phyloP scores from a whole-genome alignment of 164 flowering plant species.

The Amborella trichopoda region DNA sequence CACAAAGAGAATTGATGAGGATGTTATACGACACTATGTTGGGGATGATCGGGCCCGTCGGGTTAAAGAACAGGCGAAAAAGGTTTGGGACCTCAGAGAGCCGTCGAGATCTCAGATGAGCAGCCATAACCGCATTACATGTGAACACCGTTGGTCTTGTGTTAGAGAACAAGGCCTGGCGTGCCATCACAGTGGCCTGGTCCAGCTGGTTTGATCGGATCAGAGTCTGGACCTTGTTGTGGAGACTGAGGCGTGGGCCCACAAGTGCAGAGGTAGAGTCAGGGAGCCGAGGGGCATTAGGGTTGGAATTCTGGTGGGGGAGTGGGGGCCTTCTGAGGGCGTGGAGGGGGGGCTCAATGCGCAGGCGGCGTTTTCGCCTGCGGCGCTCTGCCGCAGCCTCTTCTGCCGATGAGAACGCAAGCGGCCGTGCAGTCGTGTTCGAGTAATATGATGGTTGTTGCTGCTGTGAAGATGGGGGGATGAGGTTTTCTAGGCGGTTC shows the following conservation, averaged over 20 bases:
- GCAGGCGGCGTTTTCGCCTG: slow-evolving; percentile 63
- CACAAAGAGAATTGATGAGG: slow-evolving; percentile 56
- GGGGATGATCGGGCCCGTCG: slow-evolving; percentile 47
- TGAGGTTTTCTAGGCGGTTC: too few relatives aligned
- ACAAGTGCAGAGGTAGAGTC: slow-evolving; percentile 62
- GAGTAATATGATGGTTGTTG: too few relatives aligned
- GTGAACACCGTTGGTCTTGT: slow-evolving; percentile 81
- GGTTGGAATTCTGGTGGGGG: slow-evolving; percentile 35
- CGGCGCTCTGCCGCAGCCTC: slow-evolving; percentile 86
- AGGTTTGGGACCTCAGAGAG: slow-evolving; percentile 46
- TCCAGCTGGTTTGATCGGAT: slow-evolving; percentile 69
- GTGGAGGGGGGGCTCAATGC: slow-evolving; percentile 71
- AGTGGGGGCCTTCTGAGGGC: slow-evolving; percentile 48
- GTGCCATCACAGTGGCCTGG: slow-evolving; percentile 46
- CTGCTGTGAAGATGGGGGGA: too few relatives aligned
- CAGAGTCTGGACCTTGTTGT: slow-evolving; percentile 69
- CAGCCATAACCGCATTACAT: slow-evolving; percentile 69
- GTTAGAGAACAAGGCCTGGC: slow-evolving; percentile 53
- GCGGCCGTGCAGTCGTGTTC: too few relatives aligned
- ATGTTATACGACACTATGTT: slow-evolving; percentile 67
- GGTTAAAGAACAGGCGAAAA: slow-evolving; percentile 54
- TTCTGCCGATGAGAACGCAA: slow-evolving; percentile 71
- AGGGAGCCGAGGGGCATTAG: slow-evolving; percentile 62
- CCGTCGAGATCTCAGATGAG: slow-evolving; percentile 55
- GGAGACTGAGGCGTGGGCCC: slow-evolving; percentile 68